Conservation (phyloP, 768 basidiomycete genomes). For the Kwoniella dejecticola region DNA sequence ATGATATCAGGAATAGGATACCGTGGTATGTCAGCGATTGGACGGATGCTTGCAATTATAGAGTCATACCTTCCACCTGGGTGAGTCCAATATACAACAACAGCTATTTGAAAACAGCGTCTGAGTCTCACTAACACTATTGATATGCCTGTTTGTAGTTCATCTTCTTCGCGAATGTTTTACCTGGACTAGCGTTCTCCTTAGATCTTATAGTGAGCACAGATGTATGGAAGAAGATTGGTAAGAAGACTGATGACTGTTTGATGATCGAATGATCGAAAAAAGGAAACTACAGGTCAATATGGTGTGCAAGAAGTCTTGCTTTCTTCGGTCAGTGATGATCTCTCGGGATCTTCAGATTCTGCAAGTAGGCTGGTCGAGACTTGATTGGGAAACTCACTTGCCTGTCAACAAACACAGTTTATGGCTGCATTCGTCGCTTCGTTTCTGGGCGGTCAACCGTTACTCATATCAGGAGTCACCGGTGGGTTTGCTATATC, state of each 20-base stretch:
- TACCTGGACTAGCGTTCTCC: conserved; percentile 89
- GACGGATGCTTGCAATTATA: conserved; percentile 88
- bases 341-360: neutral
- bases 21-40: conserved; percentile 87
- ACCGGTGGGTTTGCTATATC: conserved; percentile 71
- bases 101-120: too few species aligned
- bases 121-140: too few species aligned
- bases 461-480: conserved; percentile 87
- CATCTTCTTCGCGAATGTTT: conserved; percentile 52
- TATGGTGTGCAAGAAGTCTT: conserved; percentile 90
- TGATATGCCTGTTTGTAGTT: conserved; percentile 18
- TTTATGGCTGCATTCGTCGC: conserved; percentile 90
- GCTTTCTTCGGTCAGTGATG: conserved; percentile 42
- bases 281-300: conserved; percentile 72
- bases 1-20: conserved; percentile 69
- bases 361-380: too few species aligned
- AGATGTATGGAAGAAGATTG: neutral
- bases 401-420: conserved; percentile 58
- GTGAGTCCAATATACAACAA: too few species aligned
- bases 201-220: conserved; percentile 69
- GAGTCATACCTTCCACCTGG: conserved; percentile 81
- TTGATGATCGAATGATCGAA: neutral
- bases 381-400: neutral
- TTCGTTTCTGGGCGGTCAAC: conserved; percentile 84
- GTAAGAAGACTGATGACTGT: neutral